Evolutionary conservation across 202 grass and related monocot genomes (phyloP), one percentile per base, ranked within the genome.

Genomic region (Cymbopogon flexuosus): DNA sequence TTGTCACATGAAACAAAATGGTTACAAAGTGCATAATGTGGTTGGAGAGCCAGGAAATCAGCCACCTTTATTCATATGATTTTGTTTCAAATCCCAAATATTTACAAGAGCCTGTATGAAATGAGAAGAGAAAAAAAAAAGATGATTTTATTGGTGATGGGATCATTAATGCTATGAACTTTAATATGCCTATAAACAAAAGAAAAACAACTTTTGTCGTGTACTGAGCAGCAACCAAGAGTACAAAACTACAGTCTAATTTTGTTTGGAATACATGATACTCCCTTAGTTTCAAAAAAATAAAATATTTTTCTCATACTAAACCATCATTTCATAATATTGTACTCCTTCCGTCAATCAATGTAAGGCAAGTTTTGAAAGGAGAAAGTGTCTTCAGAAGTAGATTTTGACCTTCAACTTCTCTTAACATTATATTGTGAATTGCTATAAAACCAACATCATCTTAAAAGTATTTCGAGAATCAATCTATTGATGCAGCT

Each of bases 91-190:
- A 76, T 37, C 72, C 60, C 63, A 60, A 35, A 46, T 76, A 54
- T 45, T 37, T 57, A 66, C 41, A 83, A 43, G 57, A 60, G 49
- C 24, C 18, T 18, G 10, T 31, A 35, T 83, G 1, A 76, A 76
- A 76, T 68, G 81, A 76, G 51, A 73, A 58, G 10, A 76, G 10
- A 66, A 31, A 76, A 18, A n/a, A n/a, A 45, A 35, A 73, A 33
- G 56, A 57, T 73, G 70, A 67, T 2, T 59, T 68, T 0, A 13
- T 5, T 82, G 18, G 13, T 30, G 31, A 65, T 54, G 59, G 13
- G 31, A 54, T 73, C 59, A 64, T 52, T 36, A 36, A 36, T 39
- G 27, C 29, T 52, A 81, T 81, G 68, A n/a, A 63, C 36, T n/a
- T 41, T 58, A 18, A 81, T 37, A 73, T n/a, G 42, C 68, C n/a